A percentile compares a stretch with the other conserved stretches of the same genome.
Conservation (phyloP, 768 basidiomycete genomes). For the Obba rivulosa region DNA sequence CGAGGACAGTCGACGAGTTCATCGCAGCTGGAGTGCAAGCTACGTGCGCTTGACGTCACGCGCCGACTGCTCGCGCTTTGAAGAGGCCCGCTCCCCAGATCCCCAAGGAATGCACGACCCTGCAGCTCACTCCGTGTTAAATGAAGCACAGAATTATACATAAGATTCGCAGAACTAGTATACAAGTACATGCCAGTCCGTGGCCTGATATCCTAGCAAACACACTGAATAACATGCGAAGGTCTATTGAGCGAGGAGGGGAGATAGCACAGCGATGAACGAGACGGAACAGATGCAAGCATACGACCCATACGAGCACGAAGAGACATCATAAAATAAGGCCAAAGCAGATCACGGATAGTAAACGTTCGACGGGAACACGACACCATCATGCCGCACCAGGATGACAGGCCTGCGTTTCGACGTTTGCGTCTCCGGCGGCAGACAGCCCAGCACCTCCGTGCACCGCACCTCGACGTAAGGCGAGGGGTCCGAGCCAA, state of each 20-base stretch:
- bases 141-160: too few species aligned
- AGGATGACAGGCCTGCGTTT: slow-evolving; percentile 80
- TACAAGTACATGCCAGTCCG: slow-evolving; percentile 12
- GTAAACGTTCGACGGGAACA: slow-evolving; percentile 78
- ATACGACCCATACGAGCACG: slow-evolving; percentile 15
- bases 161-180: slow-evolving; percentile 7
- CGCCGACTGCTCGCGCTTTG: too few species aligned
- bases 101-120: too few species aligned
- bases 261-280: slow-evolving; percentile 6
- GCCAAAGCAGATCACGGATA: slow-evolving; percentile 54
- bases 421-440: slow-evolving; percentile 58
- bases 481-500: slow-evolving; percentile 83
- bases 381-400: slow-evolving; percentile 79
- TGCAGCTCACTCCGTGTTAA: too few species aligned
- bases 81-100: too few species aligned
- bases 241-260: slow-evolving; percentile 12
- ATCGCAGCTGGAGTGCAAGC: slow-evolving; percentile 5
- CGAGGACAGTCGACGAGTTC: slow-evolving; percentile 10
- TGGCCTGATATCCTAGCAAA: slow-evolving; percentile 4
- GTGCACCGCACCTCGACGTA: slow-evolving; percentile 84
- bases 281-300: slow-evolving; percentile 17
- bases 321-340: slow-evolving; percentile 8
- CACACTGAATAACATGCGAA: slow-evolving; percentile 13
- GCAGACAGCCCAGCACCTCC: slow-evolving; percentile 78
- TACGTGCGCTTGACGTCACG: too few species aligned